Evolutionary conservation across 441 rosid species (phyloP), one percentile per base, ranked within the genome.

Genomic region (Flueggea neowawraea): DNA sequence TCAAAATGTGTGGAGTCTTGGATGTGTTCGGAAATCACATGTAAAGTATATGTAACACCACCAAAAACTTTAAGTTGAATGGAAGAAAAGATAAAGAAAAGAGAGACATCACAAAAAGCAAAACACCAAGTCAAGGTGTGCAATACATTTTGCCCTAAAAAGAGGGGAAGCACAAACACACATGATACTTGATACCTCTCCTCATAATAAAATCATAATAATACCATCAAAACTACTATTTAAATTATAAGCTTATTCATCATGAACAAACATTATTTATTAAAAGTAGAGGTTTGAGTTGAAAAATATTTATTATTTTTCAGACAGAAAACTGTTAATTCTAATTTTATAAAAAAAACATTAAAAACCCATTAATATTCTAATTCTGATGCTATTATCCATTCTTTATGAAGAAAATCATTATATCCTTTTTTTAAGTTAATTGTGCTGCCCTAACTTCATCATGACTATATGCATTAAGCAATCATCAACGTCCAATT

Each of bases 121-220:
- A 31, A 70, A 60, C 51, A 45, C 47, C 3, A 77, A 68, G 82
- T 76, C 82, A 78, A 76, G 73, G 58, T 47, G 50, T 66, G 57
- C 74, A 69, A 68, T 63, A 58, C 52, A 68, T 36, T 59, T 55
- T 74, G 76, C 77, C 82, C 68, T 64, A 43, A 68, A 73, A 73
- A 73, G 63, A 58, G 73, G 78, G 78, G 68, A 68, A 70, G 69
- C 75, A 72, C 61, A 69, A 67, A 60, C 70, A 60, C 76, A 75
- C 69, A 69, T 65, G 70, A 69, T 48, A 55, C 63, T 36, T 36
- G 41, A 36, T 36, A 3, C 41, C 9, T 8, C 9, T 36, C 41
- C 9, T 36, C 41, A 36, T 36, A 5, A 36, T 3, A 33, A 33
- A 3, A 33, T 4, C 6, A 33, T 33, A 33, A 33, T 36, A 36